Percentiles rank a stretch among this genome's conserved stretches.
These are phyloP conservation scores for Phylloporus sp. DNA, from an alignment of 768 basidiomycete genomes.

Conservation along the genomic window DNA sequence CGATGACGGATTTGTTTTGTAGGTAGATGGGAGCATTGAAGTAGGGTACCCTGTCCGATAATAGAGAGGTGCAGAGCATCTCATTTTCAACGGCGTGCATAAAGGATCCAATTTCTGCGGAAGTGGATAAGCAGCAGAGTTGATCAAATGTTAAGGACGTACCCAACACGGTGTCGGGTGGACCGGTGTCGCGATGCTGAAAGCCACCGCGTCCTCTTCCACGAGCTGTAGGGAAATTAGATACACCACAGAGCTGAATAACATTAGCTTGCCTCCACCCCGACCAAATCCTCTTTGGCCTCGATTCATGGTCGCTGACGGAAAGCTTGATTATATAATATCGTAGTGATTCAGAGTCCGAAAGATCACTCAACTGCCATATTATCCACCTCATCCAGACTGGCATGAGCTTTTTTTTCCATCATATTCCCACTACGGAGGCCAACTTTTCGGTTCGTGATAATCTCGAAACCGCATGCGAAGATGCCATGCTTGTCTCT, in stretches of 20 bases:
- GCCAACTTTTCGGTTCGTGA: constrained; percentile 27
- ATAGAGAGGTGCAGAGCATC: constrained; percentile 87
- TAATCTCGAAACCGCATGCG: constrained; percentile 7
- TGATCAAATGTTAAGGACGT: neutral
- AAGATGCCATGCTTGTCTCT: constrained; percentile 29
- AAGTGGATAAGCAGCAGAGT: constrained; percentile 5
- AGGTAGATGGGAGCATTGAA: constrained; percentile 99
- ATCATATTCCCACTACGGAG: constrained; percentile 19
- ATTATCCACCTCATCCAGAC: neutral
- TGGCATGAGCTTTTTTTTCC: constrained; percentile 37
- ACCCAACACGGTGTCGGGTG: constrained; percentile 79
- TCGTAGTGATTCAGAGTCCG: neutral
- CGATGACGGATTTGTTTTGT: constrained; percentile 91
- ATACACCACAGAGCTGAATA: neutral
- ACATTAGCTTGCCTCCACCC: constrained; percentile 40
- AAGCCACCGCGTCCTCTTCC: constrained; percentile 69
- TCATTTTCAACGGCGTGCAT: constrained; percentile 96
- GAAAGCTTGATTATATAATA: constrained; percentile 23
- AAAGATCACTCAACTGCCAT: neutral
- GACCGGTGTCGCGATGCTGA: constrained; percentile 66
- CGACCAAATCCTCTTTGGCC: constrained; percentile 54
- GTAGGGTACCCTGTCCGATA: constrained; percentile 91
- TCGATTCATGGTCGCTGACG: constrained; percentile 40
- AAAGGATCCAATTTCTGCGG: constrained; percentile 86
- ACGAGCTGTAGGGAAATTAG: constrained; percentile 36